Conservation (phyloP, 495 filamentous ascomycete species). For the Penicillium manginii region DNA sequence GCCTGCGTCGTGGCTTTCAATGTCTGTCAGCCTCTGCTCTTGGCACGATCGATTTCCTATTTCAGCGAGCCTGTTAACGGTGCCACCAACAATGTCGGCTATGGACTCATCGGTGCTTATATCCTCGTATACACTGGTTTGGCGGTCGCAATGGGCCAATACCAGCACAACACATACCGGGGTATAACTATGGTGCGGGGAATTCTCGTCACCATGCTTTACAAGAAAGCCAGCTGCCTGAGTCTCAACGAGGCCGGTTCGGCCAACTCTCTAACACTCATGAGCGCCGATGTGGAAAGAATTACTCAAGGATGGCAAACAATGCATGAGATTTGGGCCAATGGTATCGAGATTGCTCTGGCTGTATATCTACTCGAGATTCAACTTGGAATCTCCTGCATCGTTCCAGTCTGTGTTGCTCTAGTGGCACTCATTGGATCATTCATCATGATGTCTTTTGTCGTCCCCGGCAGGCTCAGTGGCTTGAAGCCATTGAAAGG, state of each 20-base stretch:
- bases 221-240: conserved; percentile 49
- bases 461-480: conserved; percentile 30
- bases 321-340: conserved; percentile 64
- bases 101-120: conserved; percentile 69
- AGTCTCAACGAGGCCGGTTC: conserved; percentile 49
- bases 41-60: conserved; percentile 55
- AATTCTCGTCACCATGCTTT: conserved; percentile 60
- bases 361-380: conserved; percentile 61
- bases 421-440: conserved; percentile 42
- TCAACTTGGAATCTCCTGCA: conserved; percentile 56
- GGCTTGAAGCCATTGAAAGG: conserved; percentile 52
- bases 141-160: conserved; percentile 51
- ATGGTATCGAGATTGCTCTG: conserved; percentile 58
- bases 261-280: conserved; percentile 59
- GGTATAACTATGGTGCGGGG: conserved; percentile 63
- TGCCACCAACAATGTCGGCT: conserved; percentile 54
- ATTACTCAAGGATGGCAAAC: conserved; percentile 50
- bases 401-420: conserved; percentile 58
- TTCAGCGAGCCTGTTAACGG: conserved; percentile 44
- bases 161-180: conserved; percentile 62
- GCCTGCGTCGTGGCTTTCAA: conserved; percentile 60
- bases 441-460: conserved; percentile 39
- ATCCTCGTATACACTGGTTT: conserved; percentile 63
- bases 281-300: conserved; percentile 65
- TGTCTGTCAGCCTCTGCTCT: conserved; percentile 67